phyloP scores from a whole-genome alignment of 1,139 yeast species.

The Magnusiomyces clavatus region DNA sequence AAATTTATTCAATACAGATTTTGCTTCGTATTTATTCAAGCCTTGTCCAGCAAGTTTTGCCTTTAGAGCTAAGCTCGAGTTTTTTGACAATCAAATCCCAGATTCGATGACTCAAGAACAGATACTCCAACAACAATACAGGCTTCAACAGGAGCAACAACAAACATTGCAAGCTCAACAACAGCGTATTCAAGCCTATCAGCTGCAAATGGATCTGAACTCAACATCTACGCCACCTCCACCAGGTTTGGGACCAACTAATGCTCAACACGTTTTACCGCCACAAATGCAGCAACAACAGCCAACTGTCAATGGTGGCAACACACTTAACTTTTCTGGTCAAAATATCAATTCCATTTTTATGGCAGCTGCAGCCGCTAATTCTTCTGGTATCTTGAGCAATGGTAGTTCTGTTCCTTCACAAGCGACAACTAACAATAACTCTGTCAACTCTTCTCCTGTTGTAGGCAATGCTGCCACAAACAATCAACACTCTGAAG shows the following conservation, averaged over 20 bases:
- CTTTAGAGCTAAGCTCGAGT: not conserved
- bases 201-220: not conserved
- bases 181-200: not conserved
- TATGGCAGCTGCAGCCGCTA: not conserved
- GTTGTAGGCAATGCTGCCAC: not conserved
- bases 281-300: not conserved
- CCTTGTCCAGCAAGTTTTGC: not conserved
- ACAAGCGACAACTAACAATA: not conserved
- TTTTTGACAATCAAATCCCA: not conserved
- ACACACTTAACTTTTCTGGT: not conserved
- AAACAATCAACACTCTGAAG: not conserved
- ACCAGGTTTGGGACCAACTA: slow-evolving; percentile 2
- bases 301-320: not conserved
- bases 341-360: not conserved
- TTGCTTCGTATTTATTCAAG: not conserved
- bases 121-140: not conserved
- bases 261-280: not conserved
- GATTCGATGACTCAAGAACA: not conserved
- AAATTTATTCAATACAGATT: not conserved
- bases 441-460: not conserved
- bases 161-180: slow-evolving; percentile 1
- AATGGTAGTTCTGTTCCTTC: not conserved
- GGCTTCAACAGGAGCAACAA: not conserved
- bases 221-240: slow-evolving; percentile 3
- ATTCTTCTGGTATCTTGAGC: not conserved